Evolutionary conservation across 202 grass and related monocot species (phyloP), one percentile per base, ranked within the genome.

Genomic region (Hordeum pubiflorum): DNA sequence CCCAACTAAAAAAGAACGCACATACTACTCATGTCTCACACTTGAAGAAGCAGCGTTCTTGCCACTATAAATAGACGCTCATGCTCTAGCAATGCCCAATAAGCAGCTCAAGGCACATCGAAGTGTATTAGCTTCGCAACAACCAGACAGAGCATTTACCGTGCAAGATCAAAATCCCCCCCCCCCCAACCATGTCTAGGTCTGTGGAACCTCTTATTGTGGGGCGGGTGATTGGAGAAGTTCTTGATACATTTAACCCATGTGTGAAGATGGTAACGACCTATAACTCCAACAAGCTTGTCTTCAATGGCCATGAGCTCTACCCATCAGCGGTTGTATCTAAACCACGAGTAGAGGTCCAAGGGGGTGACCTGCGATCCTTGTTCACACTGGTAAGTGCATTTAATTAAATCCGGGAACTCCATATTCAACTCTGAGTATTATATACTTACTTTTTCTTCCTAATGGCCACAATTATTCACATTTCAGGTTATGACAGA

Each of bases 191-290:
- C 69, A 97, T 97, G 92, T 85, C 94, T 40, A 94, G 86, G 63
- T 75, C 89, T 55, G 72, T 88, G 72, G 92, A 94, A 54, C 82
- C 94, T 48, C 91, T 97, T n/a, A 40, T 91, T 58, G 84, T 94
- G 4, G 92, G 88, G 11, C 81, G 92, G 59, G 94, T 97, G 71
- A 94, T 97, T 23, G 92, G 94, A 82, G 94, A 97, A 83, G 94
- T 97, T 74, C 83, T 97, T 3, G 92, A 97, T 71, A 21, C 62
- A 54, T 97, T 97, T 66, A 78, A 67, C 68, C 94, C 92, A 46
- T 87, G 84, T 80, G 80, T 93, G 76, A 93, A 92, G 57, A 97
- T 97, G 92, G 54, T 75, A 26, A 80, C 92, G 50, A 97, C 90
- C 72, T 97, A 93, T 85, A 94, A 91, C 69, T 92, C 89, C 70